A percentile compares a stretch with the other conserved stretches of the same genome.
Evolutionary conservation across 306 rosid species (phyloP).

Genomic region (Gastrolobium bilobum): DNA sequence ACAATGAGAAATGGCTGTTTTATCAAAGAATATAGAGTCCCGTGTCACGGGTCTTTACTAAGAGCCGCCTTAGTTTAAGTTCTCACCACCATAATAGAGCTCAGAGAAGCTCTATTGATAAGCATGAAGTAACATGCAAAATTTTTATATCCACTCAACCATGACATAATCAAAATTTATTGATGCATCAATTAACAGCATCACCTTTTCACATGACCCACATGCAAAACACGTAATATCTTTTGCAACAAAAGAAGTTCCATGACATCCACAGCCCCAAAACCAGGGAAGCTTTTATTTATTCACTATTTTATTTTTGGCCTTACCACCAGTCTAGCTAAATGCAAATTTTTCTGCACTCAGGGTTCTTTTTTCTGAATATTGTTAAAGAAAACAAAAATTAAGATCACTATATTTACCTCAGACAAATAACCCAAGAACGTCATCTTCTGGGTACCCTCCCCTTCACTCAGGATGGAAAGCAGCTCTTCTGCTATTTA

Average conservation of each 20-base stretch:
- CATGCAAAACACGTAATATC: constrained; percentile 47
- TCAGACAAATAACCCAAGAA: neutral
- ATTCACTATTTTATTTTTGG: neutral
- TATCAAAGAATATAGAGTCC: constrained; percentile 35
- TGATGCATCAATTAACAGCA: constrained; percentile 47
- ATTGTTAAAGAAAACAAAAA: constrained; percentile 9
- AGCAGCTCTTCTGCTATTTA: constrained; percentile 15
- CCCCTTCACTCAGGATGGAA: constrained; percentile 3
- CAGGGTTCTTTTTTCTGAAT: neutral
- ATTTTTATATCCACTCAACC: constrained; percentile 7
- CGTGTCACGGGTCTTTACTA: constrained; percentile 43
- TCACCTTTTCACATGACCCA: constrained; percentile 55
- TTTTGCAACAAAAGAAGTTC: neutral
- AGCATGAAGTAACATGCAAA: constrained; percentile 4
- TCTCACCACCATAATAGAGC: neutral
- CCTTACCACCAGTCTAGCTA: neutral
- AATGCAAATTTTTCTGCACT: neutral
- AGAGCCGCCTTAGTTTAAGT: constrained; percentile 26
- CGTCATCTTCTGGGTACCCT: neutral
- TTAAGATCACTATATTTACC: neutral
- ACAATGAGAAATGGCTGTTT: constrained; percentile 61
- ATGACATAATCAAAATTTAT: constrained; percentile 42
- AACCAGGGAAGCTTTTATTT: neutral
- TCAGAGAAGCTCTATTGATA: constrained; percentile 11
- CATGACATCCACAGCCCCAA: constrained; percentile 10